Evolutionary conservation across 768 basidiomycete species (phyloP), one percentile per base, ranked within the genome.

Genomic region (Sporobolomyces phaffii): DNA sequence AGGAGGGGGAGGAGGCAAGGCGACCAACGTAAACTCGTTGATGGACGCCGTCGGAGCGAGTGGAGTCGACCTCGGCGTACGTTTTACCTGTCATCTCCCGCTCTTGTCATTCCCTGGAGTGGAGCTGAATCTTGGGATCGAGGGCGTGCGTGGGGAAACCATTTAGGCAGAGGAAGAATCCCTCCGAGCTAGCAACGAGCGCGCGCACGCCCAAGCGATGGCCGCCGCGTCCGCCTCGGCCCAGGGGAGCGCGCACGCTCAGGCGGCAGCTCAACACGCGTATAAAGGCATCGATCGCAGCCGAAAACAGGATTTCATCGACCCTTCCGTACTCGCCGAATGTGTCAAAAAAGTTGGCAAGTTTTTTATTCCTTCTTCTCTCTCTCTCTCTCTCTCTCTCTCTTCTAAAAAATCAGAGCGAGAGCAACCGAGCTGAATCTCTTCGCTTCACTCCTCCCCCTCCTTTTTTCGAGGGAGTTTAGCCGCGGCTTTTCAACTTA

Each of bases 91-190:
- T 34, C 22, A 3, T 15, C 26, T n/a, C 44, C n/a, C 26, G 54
- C 41, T 22, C 7, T 14, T 9, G 14, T 38, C 14, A 29, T 24
- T 20, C 34, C 18, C 29, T n/a, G 9, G 41, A n/a, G n/a, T n/a
- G n/a, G n/a, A n/a, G n/a, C n/a, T n/a, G n/a, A n/a, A n/a, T n/a
- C n/a, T n/a, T n/a, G n/a, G n/a, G n/a, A n/a, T n/a, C n/a, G 6
- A n/a, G 31, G 18, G 18, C 22, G 40, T 34, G 7, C 0, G 28
- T 5, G 11, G 31, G 6, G 6, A 10, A 28, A 6, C 33, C 28
- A 71, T 43, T 53, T 26, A 91, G 89, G 90, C 90, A 0, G 90
- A 91, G 77, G 90, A 91, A 79, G 90, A 91, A 76, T 82, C 83
- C 5, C 78, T 91, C 8, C 88, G 90, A 71, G 82, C 87, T 44